These are phyloP conservation scores for Paecilomyces variotii DNA, from an alignment of 2,329 filamentous ascomycete species.

Conservation along the genomic window DNA sequence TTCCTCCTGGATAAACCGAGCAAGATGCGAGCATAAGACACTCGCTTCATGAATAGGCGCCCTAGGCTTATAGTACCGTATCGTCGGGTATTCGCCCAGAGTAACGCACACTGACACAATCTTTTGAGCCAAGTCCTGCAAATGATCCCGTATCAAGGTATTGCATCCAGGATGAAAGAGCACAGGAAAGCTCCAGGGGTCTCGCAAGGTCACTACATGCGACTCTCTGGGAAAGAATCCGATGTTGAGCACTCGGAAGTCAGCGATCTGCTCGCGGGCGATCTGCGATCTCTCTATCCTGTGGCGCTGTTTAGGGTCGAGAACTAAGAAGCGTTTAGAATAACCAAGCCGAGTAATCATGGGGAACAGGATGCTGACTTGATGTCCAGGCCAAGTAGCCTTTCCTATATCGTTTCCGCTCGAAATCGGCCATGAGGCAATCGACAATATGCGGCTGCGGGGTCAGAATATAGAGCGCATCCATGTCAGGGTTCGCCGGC, in stretches of 20 bases:
- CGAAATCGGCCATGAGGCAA: constrained; percentile 86
- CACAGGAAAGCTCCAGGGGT: constrained; percentile 91
- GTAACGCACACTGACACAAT: constrained; percentile 82
- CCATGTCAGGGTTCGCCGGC: constrained; percentile 77
- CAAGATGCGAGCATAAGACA: constrained; percentile 79
- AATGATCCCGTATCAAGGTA: constrained; percentile 68
- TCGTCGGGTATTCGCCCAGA: constrained; percentile 86
- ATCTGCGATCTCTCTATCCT: constrained; percentile 65
- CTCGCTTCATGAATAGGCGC: constrained; percentile 74
- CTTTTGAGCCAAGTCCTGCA: constrained; percentile 82
- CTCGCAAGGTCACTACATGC: constrained; percentile 80
- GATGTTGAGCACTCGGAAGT: constrained; percentile 73
- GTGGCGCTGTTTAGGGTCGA: constrained; percentile 62
- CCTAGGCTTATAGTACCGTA: constrained; percentile 79
- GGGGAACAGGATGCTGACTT: constrained; percentile 34
- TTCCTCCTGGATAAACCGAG: constrained; percentile 84
- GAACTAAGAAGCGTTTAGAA: constrained; percentile 38
- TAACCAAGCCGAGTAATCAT: constrained; percentile 2
- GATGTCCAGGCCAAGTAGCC: constrained; percentile 80
- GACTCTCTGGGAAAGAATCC: constrained; percentile 89
- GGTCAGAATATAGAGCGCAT: constrained; percentile 87
- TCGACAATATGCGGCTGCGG: constrained; percentile 84
- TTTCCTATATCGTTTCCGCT: constrained; percentile 70
- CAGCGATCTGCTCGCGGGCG: constrained; percentile 66
- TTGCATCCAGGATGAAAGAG: constrained; percentile 90